These are phyloP conservation scores for Suaeda aralocaspica DNA, from an alignment of 148 eudicot genomes.

Conservation along the genomic window DNA sequence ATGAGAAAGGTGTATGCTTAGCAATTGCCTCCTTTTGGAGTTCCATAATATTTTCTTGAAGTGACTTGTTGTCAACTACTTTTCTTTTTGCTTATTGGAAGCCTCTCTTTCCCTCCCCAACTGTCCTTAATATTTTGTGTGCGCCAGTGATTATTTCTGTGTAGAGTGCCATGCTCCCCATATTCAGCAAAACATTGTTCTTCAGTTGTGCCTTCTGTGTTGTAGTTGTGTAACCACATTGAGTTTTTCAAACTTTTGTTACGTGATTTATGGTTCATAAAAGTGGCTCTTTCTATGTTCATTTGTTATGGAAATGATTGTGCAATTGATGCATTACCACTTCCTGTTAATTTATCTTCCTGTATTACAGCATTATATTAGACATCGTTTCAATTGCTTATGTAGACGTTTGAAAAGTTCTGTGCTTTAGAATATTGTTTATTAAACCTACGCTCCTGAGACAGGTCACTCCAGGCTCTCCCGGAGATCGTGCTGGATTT, in stretches of 20 bases:
- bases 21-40: not conserved
- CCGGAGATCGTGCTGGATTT: conserved; percentile 87
- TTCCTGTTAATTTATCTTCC: not conserved
- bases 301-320: not conserved
- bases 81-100: not conserved
- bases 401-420: not conserved
- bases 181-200: not conserved
- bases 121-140: not conserved
- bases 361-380: not conserved
- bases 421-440: not conserved
- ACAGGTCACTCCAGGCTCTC: conserved; percentile 90
- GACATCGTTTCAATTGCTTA: not conserved
- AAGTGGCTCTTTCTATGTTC: not conserved
- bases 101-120: not conserved
- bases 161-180: not conserved
- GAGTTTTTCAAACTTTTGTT: not conserved
- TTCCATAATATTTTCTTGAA: not conserved
- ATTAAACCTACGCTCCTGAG: conserved; percentile 4
- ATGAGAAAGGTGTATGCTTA: not conserved
- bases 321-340: not conserved
- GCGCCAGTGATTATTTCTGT: not conserved
- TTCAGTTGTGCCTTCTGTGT: not conserved
- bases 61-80: not conserved
- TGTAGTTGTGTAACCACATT: not conserved
- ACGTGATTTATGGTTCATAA: too few species aligned